Evolutionary conservation across 768 basidiomycete species (phyloP), one percentile per base, ranked within the genome.

Genomic region (Cystobasidium ongulense): DNA sequence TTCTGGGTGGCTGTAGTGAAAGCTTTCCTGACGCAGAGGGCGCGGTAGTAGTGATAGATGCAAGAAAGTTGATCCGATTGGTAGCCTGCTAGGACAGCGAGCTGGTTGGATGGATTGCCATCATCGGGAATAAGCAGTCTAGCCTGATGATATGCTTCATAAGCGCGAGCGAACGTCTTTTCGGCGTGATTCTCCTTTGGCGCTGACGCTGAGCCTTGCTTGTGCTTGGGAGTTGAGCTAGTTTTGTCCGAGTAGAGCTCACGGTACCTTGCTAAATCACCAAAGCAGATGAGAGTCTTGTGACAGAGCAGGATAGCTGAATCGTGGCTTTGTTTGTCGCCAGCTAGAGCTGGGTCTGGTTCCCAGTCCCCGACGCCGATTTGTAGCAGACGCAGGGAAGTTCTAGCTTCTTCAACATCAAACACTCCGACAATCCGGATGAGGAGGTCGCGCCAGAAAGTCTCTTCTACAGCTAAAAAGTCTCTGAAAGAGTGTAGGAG

Each of bases 21-120:
- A 0, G 92, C 90, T 73, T 87, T 86, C 43, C 86, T 85, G 39
- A 92, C 90, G 78, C 92, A 94, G 15, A 98, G 84, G 0, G 95
- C 90, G 35, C 92, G 88, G 80, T 93, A 93, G 81, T 97, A 95
- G 81, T 92, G 89, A 64, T 90, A 85, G 10, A 91, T 83, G 35
- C 90, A 88, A 36, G 84, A 82, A 78, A 95, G 92, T n/a, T 86
- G 84, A 81, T 98, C 92, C 75, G 86, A 85, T 77, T 89, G 85
- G 80, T 96, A 94, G 3, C 89, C 87, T 1, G 92, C 86, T 36
- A 97, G 86, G 74, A 97, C 94, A 2, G 95, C 96, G 23, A 98
- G 87, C 81, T 98, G 96, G 80, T 98, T 95, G 23, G 90, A 95
- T 0, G 96, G 87, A 78, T 97, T 94, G 76, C 95, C 96, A 76